These are phyloP conservation scores for Lagerstroemia speciosa DNA, from an alignment of 345 rosid species.

Conservation along the genomic window DNA sequence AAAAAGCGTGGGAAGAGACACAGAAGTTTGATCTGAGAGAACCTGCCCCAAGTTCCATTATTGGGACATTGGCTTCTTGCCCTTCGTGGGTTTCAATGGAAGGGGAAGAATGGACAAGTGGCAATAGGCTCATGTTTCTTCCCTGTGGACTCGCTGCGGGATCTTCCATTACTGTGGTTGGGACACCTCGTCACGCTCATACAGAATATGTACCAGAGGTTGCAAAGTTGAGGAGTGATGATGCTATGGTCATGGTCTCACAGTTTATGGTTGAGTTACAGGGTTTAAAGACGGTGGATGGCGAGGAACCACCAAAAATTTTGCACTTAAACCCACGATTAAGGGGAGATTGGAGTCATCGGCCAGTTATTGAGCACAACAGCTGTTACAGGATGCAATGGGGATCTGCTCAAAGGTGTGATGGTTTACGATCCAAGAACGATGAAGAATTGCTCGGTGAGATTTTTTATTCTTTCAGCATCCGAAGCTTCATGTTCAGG, in stretches of 20 bases:
- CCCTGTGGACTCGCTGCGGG: constrained; percentile 97
- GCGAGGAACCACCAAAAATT: constrained; percentile 94
- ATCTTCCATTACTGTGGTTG: constrained; percentile 87
- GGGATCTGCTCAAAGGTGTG: constrained; percentile 93
- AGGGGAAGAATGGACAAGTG: constrained; percentile 60
- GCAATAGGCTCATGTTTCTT: constrained; percentile 62
- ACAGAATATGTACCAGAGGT: constrained; percentile 76
- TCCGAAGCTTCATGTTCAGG: too few relatives aligned
- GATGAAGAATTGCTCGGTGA: constrained; percentile 80
- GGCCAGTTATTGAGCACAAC: constrained; percentile 90
- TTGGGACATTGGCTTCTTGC: constrained; percentile 49
- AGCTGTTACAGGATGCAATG: constrained; percentile 99
- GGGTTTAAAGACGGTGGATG: constrained; percentile 83
- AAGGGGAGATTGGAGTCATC: constrained; percentile 86
- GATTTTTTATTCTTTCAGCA: constrained; percentile 8
- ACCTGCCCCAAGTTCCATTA: constrained; percentile 24
- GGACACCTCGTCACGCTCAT: constrained; percentile 81
- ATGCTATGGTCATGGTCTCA: constrained; percentile 70
- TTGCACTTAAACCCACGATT: constrained; percentile 89
- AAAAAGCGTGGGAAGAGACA: constrained; percentile 85
- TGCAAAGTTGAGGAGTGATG: constrained; percentile 33
- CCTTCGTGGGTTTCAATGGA: constrained; percentile 73
- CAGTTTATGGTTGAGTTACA: constrained; percentile 95
- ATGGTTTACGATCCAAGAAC: constrained; percentile 69
- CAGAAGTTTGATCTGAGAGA: constrained; percentile 42